Conservation (phyloP, 2,329 filamentous ascomycete genomes). For the Venturia oleaginea region DNA sequence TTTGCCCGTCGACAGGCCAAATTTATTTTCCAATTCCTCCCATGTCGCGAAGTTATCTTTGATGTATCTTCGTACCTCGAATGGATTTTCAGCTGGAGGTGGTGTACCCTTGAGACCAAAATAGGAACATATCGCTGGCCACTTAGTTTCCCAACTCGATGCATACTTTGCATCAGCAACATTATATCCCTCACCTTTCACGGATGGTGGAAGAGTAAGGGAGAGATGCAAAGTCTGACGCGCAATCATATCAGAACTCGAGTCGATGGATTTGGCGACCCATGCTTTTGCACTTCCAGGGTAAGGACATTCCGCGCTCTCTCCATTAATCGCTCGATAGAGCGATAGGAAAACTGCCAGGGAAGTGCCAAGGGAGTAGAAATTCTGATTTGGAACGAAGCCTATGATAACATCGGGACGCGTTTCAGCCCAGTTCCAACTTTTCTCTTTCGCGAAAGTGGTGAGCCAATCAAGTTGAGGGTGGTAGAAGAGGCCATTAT, state of each 20-base stretch:
- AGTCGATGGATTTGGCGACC: slow-evolving; percentile 26
- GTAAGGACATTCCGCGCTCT: slow-evolving; percentile 27
- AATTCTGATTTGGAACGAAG: slow-evolving; percentile 31
- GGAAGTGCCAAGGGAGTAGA: slow-evolving; percentile 26
- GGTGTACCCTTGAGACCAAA: slow-evolving; percentile 21
- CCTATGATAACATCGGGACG: slow-evolving; percentile 29
- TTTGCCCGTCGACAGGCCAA: slow-evolving; percentile 30
- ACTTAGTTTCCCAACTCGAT: slow-evolving; percentile 19
- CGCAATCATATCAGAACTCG: slow-evolving; percentile 28
- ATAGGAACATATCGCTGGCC: slow-evolving; percentile 21
- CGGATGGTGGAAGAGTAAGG: slow-evolving; percentile 40
- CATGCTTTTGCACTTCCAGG: slow-evolving; percentile 28
- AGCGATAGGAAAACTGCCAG: slow-evolving; percentile 29
- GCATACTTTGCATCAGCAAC: slow-evolving; percentile 18
- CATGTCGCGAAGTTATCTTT: slow-evolving; percentile 24
- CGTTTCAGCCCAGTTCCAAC: slow-evolving; percentile 30
- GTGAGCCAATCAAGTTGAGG: slow-evolving; percentile 28
- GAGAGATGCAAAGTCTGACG: slow-evolving; percentile 37
- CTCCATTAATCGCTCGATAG: slow-evolving; percentile 27
- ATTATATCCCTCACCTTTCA: slow-evolving; percentile 27
- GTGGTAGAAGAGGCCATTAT: slow-evolving; percentile 29
- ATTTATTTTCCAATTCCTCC: slow-evolving; percentile 26
- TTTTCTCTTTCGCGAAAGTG: slow-evolving; percentile 23
- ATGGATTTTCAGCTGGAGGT: slow-evolving; percentile 17
- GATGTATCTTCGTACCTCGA: slow-evolving; percentile 27